Conservation (phyloP, 371 early-diverging fungal species). For the Coemansia sp. region DNA sequence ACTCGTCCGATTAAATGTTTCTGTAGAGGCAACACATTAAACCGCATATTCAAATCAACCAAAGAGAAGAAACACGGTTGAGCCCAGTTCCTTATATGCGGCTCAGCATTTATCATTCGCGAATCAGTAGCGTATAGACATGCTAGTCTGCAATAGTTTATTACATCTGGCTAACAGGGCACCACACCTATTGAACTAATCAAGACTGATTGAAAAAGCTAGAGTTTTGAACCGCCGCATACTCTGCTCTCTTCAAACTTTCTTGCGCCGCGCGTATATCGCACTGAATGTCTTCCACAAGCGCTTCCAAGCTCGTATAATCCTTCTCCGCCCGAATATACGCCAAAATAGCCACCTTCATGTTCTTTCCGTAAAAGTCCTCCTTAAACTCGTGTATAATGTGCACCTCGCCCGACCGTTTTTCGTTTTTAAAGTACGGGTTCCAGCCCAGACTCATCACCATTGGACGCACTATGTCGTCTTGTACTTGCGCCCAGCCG, state of each 20-base stretch:
- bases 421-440: constrained; percentile 95
- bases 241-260: constrained; percentile 15
- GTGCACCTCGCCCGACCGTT: constrained; percentile 95
- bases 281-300: constrained; percentile 87
- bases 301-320: constrained; percentile 76
- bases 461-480: constrained; percentile 79
- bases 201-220: constrained; percentile 23
- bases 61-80: no score
- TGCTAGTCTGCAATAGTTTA: background rate
- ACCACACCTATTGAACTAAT: no score
- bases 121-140: no score
- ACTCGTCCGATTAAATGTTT: constrained; percentile 12
- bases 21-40: background rate
- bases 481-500: constrained; percentile 84
- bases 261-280: constrained; percentile 61
- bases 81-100: no score
- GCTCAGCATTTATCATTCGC: no score
- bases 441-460: constrained; percentile 99
- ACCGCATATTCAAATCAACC: no score
- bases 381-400: constrained; percentile 80
- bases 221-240: constrained; percentile 4
- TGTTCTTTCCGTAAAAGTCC: constrained; percentile 88
- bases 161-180: background rate
- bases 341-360: constrained; percentile 81
- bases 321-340: constrained; percentile 90